A percentile compares a stretch with the other conserved stretches of the same genome.
These are phyloP conservation scores for Gossypium mustelinum DNA, from an alignment of 345 rosid genomes.

Conservation along the genomic window DNA sequence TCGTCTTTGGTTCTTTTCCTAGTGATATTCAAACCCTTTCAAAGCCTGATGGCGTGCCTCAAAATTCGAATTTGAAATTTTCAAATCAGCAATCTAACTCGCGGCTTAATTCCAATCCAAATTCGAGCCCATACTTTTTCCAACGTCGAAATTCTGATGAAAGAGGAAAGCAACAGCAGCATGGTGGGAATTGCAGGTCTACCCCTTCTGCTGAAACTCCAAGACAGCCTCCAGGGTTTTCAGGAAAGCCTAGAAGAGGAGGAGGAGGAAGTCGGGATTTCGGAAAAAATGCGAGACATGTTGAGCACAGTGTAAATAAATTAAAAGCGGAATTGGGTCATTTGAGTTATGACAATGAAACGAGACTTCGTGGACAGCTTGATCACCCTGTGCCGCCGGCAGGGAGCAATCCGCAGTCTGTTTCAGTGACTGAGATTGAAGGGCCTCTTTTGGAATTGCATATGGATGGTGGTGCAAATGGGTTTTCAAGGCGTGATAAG, in stretches of 20 bases:
- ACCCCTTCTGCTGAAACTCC: slow-evolving; percentile 19
- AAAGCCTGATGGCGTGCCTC: slow-evolving; percentile 27
- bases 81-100: slow-evolving; percentile 33
- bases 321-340: slow-evolving; percentile 29
- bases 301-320: slow-evolving; percentile 30
- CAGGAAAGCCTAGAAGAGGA: slow-evolving; percentile 29
- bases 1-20: slow-evolving; percentile 59
- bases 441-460: slow-evolving; percentile 38
- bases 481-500: slow-evolving; percentile 16
- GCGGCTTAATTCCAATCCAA: slow-evolving; percentile 24
- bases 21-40: slow-evolving; percentile 36
- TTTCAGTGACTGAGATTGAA: slow-evolving; percentile 42
- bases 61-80: slow-evolving; percentile 26
- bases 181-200: slow-evolving; percentile 30
- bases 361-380: slow-evolving; percentile 47
- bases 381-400: slow-evolving; percentile 59
- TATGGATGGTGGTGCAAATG: slow-evolving; percentile 29
- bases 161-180: slow-evolving; percentile 38
- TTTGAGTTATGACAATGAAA: slow-evolving; percentile 26
- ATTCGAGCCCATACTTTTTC: slow-evolving; percentile 19
- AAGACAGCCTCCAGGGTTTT: slow-evolving; percentile 46
- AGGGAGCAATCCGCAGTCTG: slow-evolving; percentile 51
- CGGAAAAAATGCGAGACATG: slow-evolving; percentile 27
- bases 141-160: slow-evolving; percentile 35
- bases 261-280: slow-evolving; percentile 34